Evolutionary conservation across 2,329 filamentous ascomycete genomes (phyloP), one percentile per base, ranked within the genome.

Genomic region (Penicillium sp.): DNA sequence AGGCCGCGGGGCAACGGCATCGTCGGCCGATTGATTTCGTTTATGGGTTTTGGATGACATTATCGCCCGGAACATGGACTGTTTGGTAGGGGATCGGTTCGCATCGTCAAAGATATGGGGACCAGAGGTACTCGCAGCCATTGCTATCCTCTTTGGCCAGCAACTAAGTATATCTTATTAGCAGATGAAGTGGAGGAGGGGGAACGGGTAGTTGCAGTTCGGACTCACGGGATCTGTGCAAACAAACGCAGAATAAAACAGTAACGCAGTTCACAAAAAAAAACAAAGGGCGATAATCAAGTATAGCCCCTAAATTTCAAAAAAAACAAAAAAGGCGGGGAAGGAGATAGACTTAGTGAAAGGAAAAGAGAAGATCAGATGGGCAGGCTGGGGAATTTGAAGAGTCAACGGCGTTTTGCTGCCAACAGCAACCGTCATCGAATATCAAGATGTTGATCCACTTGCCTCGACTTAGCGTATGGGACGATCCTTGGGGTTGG

Each of bases 41-140:
- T 77, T 79, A 64, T 82, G 77, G 54, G 70, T 69, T 67, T 78
- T 82, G 48, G 80, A 72, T 19, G 76, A 73, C 62, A 84, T 78
- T 53, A 84, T 77, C 19, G 81, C 80, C 65, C 79, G 80, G 58
- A 85, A 73, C 41, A 79, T 74, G 36, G 77, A 78, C 9, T 80
- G 72, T 55, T 71, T 75, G 38, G 69, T 65, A 11, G 69, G 67
- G 17, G 63, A 57, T 53, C 68, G 69, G 56, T 65, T 68, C 47
- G 71, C 66, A 61, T 76, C 72, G 46, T 74, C 71, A 60, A 75
- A 75, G 54, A 73, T 74, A 49, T 65, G 59, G 12, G 69, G 67
- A 50, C 61, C 61, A 53, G 69, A 60, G 41, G 66, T 62, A 59
- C 51, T 68, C 45, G 67, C 60, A 52, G 72, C 66, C 72, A 75